Percentiles rank a stretch among this genome's conserved stretches.
Conservation (phyloP, 352 stramenopile species). For the Aphanomyces astaci region DNA sequence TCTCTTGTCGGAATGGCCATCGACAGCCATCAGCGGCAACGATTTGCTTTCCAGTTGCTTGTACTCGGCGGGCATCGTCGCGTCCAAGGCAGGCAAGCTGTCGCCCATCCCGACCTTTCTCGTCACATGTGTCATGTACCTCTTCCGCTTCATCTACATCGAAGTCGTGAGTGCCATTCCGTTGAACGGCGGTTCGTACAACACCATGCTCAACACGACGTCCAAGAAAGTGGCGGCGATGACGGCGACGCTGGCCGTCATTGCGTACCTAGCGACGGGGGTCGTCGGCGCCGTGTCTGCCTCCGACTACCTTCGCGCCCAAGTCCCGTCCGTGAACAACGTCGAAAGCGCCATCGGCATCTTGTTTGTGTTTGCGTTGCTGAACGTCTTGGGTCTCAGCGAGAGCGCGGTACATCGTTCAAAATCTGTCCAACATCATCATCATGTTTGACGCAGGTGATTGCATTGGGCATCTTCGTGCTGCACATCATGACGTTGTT, state of each 20-base stretch:
- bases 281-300: slow-evolving; percentile 58
- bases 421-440: not conserved
- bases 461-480: slow-evolving; percentile 81
- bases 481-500: slow-evolving; percentile 73
- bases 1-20: slow-evolving; percentile 71
- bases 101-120: slow-evolving; percentile 75
- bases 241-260: slow-evolving; percentile 82
- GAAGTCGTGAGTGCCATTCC: slow-evolving; percentile 86
- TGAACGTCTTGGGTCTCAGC: slow-evolving; percentile 79
- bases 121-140: slow-evolving; percentile 61
- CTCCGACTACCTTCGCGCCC: slow-evolving; percentile 51
- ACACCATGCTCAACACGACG: slow-evolving; percentile 88
- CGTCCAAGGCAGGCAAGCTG: slow-evolving; percentile 70
- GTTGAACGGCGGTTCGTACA: slow-evolving; percentile 88
- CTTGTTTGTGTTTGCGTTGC: slow-evolving; percentile 73
- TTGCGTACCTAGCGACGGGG: slow-evolving; percentile 87
- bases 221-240: slow-evolving; percentile 84
- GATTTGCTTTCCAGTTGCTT: slow-evolving; percentile 87
- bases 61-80: slow-evolving; percentile 67
- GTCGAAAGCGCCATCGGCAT: slow-evolving; percentile 42
- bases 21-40: slow-evolving; percentile 88
- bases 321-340: slow-evolving; percentile 36
- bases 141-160: slow-evolving; percentile 83
- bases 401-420: slow-evolving; percentile 49
- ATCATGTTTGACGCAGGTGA: slow-evolving; percentile 23